Conservation (phyloP, 139 green algal genomes). For the Picochlorum sp. region DNA sequence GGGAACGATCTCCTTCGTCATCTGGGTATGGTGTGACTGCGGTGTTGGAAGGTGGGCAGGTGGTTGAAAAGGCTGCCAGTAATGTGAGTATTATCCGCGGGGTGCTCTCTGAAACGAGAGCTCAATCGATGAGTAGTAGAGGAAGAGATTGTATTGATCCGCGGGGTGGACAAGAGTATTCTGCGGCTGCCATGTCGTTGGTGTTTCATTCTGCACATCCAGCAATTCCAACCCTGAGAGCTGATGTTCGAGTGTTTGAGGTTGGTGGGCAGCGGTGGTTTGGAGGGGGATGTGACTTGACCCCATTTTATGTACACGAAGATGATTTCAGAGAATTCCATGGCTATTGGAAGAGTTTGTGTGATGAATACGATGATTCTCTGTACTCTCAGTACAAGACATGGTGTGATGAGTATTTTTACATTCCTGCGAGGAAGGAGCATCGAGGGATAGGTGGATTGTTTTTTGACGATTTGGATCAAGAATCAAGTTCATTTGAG, state of each 20-base stretch:
- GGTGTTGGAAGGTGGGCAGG: constrained; percentile 77
- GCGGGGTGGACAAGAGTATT: constrained; percentile 68
- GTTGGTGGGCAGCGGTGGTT: constrained; percentile 69
- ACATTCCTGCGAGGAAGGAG: constrained; percentile 86
- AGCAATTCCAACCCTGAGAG: constrained; percentile 85
- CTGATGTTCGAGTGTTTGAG: constrained; percentile 89
- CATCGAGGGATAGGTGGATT: constrained; percentile 89
- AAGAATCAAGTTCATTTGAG: constrained; percentile 24
- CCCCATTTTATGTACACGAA: constrained; percentile 79
- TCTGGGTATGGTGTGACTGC: constrained; percentile 82
- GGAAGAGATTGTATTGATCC: constrained; percentile 57
- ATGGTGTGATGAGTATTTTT: constrained; percentile 97
- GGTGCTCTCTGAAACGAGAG: constrained; percentile 50
- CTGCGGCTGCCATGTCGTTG: constrained; percentile 81
- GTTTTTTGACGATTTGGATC: constrained; percentile 92
- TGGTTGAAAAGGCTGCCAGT: constrained; percentile 89
- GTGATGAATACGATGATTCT: constrained; percentile 48
- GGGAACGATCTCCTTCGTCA: constrained; percentile 43
- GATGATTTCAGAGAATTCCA: constrained; percentile 77
- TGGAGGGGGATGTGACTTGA: constrained; percentile 93
- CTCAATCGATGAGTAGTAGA: constrained; percentile 57
- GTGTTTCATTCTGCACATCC: constrained; percentile 88
- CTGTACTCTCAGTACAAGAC: constrained; percentile 81
- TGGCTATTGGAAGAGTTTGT: constrained; percentile 65
- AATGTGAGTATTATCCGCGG: constrained; percentile 74